These are phyloP conservation scores for Elsinoe batatas DNA, from an alignment of 2,329 filamentous ascomycete genomes.

Conservation along the genomic window DNA sequence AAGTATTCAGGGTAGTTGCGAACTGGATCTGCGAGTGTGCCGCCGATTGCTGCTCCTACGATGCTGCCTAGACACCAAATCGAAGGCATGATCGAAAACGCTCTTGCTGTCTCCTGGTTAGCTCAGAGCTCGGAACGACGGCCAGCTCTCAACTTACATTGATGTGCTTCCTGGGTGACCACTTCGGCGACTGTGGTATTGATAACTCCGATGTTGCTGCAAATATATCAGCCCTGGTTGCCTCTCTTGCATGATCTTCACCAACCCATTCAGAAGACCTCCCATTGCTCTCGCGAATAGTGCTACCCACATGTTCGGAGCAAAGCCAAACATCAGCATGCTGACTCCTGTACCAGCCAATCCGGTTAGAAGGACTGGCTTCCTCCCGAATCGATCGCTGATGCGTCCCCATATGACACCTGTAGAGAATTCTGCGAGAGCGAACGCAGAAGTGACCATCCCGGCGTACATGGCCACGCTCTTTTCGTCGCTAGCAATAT, in stretches of 20 bases:
- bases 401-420: slow-evolving; percentile 87
- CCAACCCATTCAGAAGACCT: slow-evolving; percentile 83
- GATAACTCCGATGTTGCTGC: slow-evolving; percentile 82
- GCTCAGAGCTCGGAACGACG: not conserved
- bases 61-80: slow-evolving; percentile 97
- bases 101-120: slow-evolving; percentile 51
- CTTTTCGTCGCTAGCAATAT: slow-evolving; percentile 66
- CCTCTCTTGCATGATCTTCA: slow-evolving; percentile 14
- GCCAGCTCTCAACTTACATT: slow-evolving; percentile 49
- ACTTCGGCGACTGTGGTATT: slow-evolving; percentile 93
- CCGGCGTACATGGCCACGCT: slow-evolving; percentile 87
- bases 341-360: slow-evolving; percentile 84
- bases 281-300: slow-evolving; percentile 81
- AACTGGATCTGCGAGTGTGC: slow-evolving; percentile 78
- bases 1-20: slow-evolving; percentile 71
- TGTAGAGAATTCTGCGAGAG: slow-evolving; percentile 87
- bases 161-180: slow-evolving; percentile 85
- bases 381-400: slow-evolving; percentile 84
- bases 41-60: slow-evolving; percentile 82
- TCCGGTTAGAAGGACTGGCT: slow-evolving; percentile 84
- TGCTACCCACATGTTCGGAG: slow-evolving; percentile 69
- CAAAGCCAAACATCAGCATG: slow-evolving; percentile 86
- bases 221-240: slow-evolving; percentile 10
- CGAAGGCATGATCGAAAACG: slow-evolving; percentile 95
- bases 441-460: slow-evolving; percentile 93